Base-by-base conservation (phyloP, 495 filamentous ascomycete species). In the Penicillium silybi region DNA sequence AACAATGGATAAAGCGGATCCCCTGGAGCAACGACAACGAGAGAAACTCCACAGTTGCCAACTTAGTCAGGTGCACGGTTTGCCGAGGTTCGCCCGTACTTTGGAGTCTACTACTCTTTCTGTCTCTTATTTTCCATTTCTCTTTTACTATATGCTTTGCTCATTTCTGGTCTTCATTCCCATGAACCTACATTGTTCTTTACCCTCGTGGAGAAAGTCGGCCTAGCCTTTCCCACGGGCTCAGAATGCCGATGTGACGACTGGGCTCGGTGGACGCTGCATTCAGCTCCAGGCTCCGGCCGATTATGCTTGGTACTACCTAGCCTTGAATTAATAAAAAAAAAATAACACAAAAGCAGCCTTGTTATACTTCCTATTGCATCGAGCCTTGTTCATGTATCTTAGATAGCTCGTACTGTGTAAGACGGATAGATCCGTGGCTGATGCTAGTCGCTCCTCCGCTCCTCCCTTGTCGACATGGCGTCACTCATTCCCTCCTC, bases 201-300 rank as follows among this genome's bases (percentile, higher is more conserved):
- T 32, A 5, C 23, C 38, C 15, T 42, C 27, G 48, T 35, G 27
- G 45, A 26, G 11, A 10, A 10, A 4, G 29, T 37, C 26, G 13
- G 45, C 18, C 10, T 35, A 32, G 40, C 32, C 37, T 20, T 44
- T 43, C 59, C 54, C 59, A 52, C 53, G 55, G 17, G 20, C 37
- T 7, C 16, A 59, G 56, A 62, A 62, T 62, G 59, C 52, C 41
- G 48, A 56, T 62, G 59, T 50, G 38, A 62, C 52, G 41, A 18
- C 25, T 45, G 26, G 46, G 25, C 27, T n/a, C 46, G 40, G 47
- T 23, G 40, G 27, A 25, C 34, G 35, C 55, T 57, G 46, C 35
- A 38, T 60, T 53, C 46, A 44, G 52, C 6, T 19, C 27, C 17
- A 35, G 18, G 18, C 23, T 41, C 29, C 39, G 25, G n/a, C 25